Evolutionary conservation across 2,329 filamentous ascomycete genomes (phyloP), one percentile per base, ranked within the genome.

Genomic region (Knufia fluminis): DNA sequence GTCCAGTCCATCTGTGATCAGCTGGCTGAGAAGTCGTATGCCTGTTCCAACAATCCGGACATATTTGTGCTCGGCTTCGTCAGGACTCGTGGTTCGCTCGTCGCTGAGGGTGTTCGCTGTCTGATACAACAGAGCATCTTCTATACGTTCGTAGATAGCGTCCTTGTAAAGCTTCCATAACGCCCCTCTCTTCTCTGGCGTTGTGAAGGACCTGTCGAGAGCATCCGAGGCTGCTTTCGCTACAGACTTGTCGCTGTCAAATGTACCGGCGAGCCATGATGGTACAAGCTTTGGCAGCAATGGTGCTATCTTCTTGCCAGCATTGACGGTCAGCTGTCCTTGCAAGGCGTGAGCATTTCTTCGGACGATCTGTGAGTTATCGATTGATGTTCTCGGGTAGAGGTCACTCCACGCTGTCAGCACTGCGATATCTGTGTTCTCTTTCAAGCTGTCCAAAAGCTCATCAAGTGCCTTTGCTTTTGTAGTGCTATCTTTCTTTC

Each of bases 391-490:
- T 52, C 90, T 85, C 46, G 92, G 87, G 64, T 94, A 98, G 50
- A 94, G 70, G 71, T 85, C 84, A 56, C 86, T 79, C 91, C 91
- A 97, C 61, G 86, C 85, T 59, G 92, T 85, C 49, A 97, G 68
- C n/a, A 97, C 69, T 9, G 82, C 75, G 58, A 95, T 53, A 74
- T 77, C 63, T 24, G 50, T 32, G 6, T 52, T 33, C n/a, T 47
- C 75, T 36, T 66, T 75, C 65, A 71, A 76, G 73, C 33, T 86
- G 71, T 76, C 65, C 42, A 87, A 75, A 17, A 98, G 69, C 46
- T 97, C 91, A 59, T 97, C 90, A 23, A 98, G 71, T 0, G 87
- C 91, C 65, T 91, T 95, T 6, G 84, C 77, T 64, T 95, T 94
- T 32, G 92, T 98, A 9, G 82, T 94, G 61, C 83, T 84, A 69